Percentiles rank a stretch among this genome's conserved stretches.
Conservation (phyloP, 371 early-diverging fungal genomes). For the Mortierella sp. region DNA sequence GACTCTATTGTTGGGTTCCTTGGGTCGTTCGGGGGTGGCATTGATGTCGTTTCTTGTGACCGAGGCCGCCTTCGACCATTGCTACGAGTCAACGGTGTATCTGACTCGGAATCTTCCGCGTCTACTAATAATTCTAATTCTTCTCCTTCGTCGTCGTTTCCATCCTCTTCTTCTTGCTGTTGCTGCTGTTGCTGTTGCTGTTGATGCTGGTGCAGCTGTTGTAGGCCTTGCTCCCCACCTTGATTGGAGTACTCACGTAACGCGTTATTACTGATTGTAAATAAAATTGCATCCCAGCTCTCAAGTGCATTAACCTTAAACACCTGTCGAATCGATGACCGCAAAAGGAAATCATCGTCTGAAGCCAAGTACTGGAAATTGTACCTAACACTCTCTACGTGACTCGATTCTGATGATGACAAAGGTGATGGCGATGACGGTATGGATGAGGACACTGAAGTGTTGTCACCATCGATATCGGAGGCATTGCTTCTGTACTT, state of each 20-base stretch:
- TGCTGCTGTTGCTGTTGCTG: neutral
- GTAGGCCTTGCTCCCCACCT: slow-evolving; percentile 4
- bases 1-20: neutral
- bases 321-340: slow-evolving; percentile 70
- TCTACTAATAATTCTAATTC: neutral
- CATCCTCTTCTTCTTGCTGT: neutral
- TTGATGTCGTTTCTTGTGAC: neutral
- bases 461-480: neutral
- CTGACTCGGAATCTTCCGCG: neutral
- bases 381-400: slow-evolving; percentile 11
- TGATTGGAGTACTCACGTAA: slow-evolving; percentile 21
- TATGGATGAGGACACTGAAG: neutral
- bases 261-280: slow-evolving; percentile 56
- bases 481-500: slow-evolving; percentile 17
- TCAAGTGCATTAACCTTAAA: slow-evolving; percentile 82
- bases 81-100: neutral
- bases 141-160: neutral
- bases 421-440: slow-evolving; percentile 3
- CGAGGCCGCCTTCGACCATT: neutral
- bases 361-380: slow-evolving; percentile 69
- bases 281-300: slow-evolving; percentile 78
- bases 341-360: slow-evolving; percentile 87
- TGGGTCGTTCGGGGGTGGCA: too few species aligned
- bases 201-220: neutral
- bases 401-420: neutral